A percentile compares a stretch with the other conserved stretches of the same genome.
Evolutionary conservation across 148 eudicot species (phyloP).

Genomic region (Bassia scoparia): DNA sequence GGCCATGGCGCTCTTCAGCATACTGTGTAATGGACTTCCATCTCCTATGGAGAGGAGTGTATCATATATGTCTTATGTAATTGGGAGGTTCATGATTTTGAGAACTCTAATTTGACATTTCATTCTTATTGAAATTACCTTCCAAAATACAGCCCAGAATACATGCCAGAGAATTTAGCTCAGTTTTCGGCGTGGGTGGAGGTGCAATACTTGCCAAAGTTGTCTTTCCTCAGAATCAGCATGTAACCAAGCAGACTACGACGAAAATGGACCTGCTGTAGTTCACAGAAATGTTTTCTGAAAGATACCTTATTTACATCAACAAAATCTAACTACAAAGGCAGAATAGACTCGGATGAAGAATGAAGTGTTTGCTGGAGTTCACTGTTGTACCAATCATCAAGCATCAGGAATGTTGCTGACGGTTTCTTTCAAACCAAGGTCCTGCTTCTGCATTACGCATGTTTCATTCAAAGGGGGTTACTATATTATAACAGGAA

Average conservation of each 20-base stretch:
- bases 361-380: too few species aligned
- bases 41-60: not conserved
- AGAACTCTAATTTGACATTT: not conserved
- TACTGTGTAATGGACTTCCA: too few species aligned
- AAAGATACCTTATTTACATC: conserved; percentile 6
- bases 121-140: not conserved
- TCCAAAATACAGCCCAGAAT: conserved; percentile 67
- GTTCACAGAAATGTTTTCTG: conserved; percentile 88
- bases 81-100: not conserved
- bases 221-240: conserved; percentile 97
- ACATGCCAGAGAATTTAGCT: conserved; percentile 88
- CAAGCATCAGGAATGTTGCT: too few species aligned
- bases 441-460: not conserved
- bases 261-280: conserved; percentile 84
- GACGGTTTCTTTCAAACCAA: too few species aligned
- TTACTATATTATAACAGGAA: not conserved
- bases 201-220: conserved; percentile 99
- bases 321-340: conserved; percentile 22
- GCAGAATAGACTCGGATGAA: conserved; percentile 2
- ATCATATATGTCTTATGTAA: not conserved
- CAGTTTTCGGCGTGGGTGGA: conserved; percentile 79
- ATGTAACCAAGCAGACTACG: conserved; percentile 92
- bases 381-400: too few species aligned
- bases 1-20: too few species aligned
- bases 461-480: not conserved